Conservation (phyloP, 2,329 filamentous ascomycete genomes). For the Colletotrichum gloeosporioides region DNA sequence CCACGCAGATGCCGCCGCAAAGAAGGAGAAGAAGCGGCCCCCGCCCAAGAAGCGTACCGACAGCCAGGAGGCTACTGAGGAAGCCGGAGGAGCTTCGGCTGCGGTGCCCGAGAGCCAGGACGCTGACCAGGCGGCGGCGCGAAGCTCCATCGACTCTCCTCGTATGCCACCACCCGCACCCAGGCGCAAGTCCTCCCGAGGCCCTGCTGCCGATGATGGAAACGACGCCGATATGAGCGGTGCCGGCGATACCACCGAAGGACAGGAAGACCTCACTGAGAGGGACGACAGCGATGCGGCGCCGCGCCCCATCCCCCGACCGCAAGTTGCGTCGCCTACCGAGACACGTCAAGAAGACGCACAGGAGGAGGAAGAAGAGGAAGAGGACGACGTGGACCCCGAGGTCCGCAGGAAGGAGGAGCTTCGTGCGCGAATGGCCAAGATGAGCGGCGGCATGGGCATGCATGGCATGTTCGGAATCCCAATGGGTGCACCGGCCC, state of each 20-base stretch:
- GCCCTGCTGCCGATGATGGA: conserved; percentile 54
- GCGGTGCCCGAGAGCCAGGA: conserved; percentile 31
- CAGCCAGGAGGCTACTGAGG: conserved; percentile 42
- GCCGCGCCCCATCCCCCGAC: conserved; percentile 38
- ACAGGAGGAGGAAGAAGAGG: conserved; percentile 65
- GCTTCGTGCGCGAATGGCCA: conserved; percentile 93
- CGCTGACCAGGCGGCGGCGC: conserved; percentile 51
- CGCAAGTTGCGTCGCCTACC: conserved; percentile 41
- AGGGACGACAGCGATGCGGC: conserved; percentile 77
- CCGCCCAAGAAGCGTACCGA: conserved; percentile 72
- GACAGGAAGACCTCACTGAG: conserved; percentile 66
- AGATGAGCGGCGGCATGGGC: conserved; percentile 97
- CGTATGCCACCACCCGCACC: conserved; percentile 44
- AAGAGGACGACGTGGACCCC: conserved; percentile 85
- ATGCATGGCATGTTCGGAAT: conserved; percentile 95
- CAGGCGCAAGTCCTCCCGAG: conserved; percentile 60
- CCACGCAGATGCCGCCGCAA: conserved; percentile 77
- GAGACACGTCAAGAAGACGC: conserved; percentile 37
- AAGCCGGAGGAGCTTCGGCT: conserved; percentile 23
- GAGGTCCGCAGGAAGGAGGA: conserved; percentile 87
- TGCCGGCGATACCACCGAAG: conserved; percentile 68
- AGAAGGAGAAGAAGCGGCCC: conserved; percentile 84
- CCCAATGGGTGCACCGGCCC: conserved; percentile 57
- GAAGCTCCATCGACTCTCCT: conserved; percentile 56
- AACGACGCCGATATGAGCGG: conserved; percentile 72